Conservation (phyloP, 495 filamentous ascomycete genomes). For the Sphaerosporella brunnea region DNA sequence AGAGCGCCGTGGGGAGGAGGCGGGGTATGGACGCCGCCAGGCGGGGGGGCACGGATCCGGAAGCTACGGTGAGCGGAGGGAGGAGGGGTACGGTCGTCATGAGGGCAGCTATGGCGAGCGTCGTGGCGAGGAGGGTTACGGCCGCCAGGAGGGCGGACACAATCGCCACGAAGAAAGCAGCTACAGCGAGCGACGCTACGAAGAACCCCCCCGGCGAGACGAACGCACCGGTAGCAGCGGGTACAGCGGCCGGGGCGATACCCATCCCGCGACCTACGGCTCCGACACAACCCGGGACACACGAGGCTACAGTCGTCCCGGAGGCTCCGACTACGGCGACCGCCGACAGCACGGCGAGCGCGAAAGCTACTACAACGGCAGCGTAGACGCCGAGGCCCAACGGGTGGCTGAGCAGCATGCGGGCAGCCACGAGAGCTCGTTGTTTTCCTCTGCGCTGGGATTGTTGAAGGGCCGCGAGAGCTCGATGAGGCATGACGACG, state of each 20-base stretch:
- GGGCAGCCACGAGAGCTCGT: not conserved
- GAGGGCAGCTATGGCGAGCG: not conserved
- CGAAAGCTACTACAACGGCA: not conserved
- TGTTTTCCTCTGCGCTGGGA: slow-evolving; percentile 1
- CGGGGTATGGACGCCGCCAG: not conserved
- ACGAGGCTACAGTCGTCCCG: not conserved
- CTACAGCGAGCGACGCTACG: not conserved
- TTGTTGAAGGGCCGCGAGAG: slow-evolving; percentile 15
- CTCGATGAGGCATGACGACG: not conserved
- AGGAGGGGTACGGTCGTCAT: not conserved
- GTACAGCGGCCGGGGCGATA: slow-evolving; percentile 1
- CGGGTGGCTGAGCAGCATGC: not conserved
- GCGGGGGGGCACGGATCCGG: not conserved
- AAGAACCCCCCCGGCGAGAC: not conserved
- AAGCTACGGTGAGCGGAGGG: not conserved
- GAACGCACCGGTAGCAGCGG: not conserved
- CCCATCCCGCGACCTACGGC: not conserved
- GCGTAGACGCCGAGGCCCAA: not conserved
- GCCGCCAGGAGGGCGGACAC: not conserved
- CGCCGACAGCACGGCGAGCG: not conserved
- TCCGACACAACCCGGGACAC: not conserved
- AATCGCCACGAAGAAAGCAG: not conserved
- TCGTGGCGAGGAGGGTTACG: no score
- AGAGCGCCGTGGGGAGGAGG: not conserved
- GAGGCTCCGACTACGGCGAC: not conserved